Evolutionary conservation across 306 rosid genomes (phyloP).

Genomic region (Malus asiatica): DNA sequence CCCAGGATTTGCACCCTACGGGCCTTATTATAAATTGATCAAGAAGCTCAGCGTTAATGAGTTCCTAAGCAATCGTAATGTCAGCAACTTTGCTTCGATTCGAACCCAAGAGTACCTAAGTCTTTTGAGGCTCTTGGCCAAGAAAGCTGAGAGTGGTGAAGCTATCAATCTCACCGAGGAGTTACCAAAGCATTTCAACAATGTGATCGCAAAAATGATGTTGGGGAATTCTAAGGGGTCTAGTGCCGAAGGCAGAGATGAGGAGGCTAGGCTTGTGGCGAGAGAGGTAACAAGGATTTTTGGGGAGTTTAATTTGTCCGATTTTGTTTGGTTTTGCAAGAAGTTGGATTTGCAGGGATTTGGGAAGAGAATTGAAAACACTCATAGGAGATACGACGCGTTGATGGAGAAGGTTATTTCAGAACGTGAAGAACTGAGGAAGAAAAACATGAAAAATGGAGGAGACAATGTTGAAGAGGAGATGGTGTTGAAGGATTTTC

Average conservation of each 20-base stretch:
- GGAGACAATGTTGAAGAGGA: neutral
- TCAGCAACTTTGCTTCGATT: slow-evolving; percentile 4
- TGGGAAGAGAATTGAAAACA: slow-evolving; percentile 26
- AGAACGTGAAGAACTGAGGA: slow-evolving; percentile 21
- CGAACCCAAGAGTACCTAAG: slow-evolving; percentile 21
- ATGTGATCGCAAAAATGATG: slow-evolving; percentile 37
- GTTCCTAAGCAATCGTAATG: slow-evolving; percentile 24
- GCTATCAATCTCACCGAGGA: slow-evolving; percentile 24
- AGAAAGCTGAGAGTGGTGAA: slow-evolving; percentile 10
- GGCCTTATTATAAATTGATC: slow-evolving; percentile 38
- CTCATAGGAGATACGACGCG: slow-evolving; percentile 19
- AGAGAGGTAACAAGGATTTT: slow-evolving; percentile 33
- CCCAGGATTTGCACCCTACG: slow-evolving; percentile 28
- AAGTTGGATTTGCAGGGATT: slow-evolving; percentile 27
- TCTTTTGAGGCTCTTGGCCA: slow-evolving; percentile 12
- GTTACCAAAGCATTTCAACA: slow-evolving; percentile 31
- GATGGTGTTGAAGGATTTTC: slow-evolving; percentile 27
- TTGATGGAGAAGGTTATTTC: slow-evolving; percentile 34
- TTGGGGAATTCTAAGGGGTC: slow-evolving; percentile 15
- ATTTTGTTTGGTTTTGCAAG: slow-evolving; percentile 27
- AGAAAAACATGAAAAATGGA: slow-evolving; percentile 5
- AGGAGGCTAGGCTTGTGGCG: slow-evolving; percentile 21
- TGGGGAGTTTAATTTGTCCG: slow-evolving; percentile 25
- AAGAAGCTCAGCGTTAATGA: slow-evolving; percentile 29
- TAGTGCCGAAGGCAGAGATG: neutral